Evolutionary conservation across 345 rosid genomes (phyloP), one percentile per base, ranked within the genome.

Genomic region (Dipteronia sinensis): DNA sequence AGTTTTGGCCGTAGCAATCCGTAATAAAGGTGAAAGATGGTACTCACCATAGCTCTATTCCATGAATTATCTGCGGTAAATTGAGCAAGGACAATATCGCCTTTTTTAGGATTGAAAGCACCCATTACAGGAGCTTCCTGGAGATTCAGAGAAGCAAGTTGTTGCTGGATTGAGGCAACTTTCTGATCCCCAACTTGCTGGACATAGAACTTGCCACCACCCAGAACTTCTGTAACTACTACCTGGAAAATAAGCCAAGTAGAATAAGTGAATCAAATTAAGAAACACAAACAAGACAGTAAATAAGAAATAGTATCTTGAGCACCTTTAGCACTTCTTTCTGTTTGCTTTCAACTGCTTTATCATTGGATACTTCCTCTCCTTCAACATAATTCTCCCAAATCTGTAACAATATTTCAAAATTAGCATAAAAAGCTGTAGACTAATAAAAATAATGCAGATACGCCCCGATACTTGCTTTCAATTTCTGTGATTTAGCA

Each of bases 361-460:
- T 63, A 76, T 94, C 93, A 79, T 89, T 90, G 55, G 92, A 77
- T 15, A 85, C 91, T 83, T 89, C 98, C 81, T 93, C 97, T 81
- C 99, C 99, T 90, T 97, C 99, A 64, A 97, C 98, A 86, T 88
- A 94, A 42, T 93, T 94, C 87, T 94, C 98, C 99, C 99, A 97
- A 51, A 94, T 83, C 99, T 97, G 86, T 65, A 80, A 75, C 73
- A 75, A 11, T 2, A 64, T 71, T 63, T 53, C 66, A 22, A n/a
- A 49, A 58, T 71, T 27, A 67, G 78, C n/a, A 64, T 5, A 74
- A 29, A 8, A 31, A 59, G 23, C 31, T 63, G 10, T 22, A 69
- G 46, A 64, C 55, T 2, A 29, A 20, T 25, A 49, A 62, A 12
- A 55, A 22, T 11, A 82, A 59, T 5, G 53, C n/a, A 15, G 23